Evolutionary conservation across 164 flowering plant genomes (phyloP).

Genomic region (Liriodendron chinense): DNA sequence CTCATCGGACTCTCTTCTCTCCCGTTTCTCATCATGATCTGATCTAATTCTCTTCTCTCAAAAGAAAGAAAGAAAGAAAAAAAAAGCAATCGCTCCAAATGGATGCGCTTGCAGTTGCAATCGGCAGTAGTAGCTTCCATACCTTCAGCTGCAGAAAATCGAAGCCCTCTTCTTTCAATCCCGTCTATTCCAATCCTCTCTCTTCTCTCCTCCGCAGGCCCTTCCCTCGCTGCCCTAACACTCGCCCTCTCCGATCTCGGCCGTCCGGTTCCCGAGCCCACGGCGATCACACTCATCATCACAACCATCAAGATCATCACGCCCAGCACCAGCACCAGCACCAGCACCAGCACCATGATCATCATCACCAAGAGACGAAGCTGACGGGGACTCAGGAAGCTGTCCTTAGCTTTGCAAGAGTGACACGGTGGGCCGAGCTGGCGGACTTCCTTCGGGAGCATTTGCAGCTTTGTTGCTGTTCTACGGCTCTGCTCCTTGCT

Average conservation of each 20-base stretch:
- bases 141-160: background rate
- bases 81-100: background rate
- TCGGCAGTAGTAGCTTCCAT: conserved; percentile 11
- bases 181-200: conserved; percentile 8
- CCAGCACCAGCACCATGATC: conserved; percentile 33
- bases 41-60: background rate
- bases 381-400: conserved; percentile 50
- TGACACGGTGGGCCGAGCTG: conserved; percentile 57
- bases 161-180: background rate
- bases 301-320: conserved; percentile 22
- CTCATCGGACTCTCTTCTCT: background rate
- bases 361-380: conserved; percentile 22
- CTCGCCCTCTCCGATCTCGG: background rate
- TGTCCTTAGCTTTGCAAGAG: conserved; percentile 53
- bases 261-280: conserved; percentile 18
- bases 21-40: background rate
- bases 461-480: conserved; percentile 72
- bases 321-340: conserved; percentile 30
- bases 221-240: background rate
- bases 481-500: conserved; percentile 59
- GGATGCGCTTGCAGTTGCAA: conserved; percentile 8
- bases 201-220: conserved; percentile 2
- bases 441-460: conserved; percentile 81
- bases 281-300: conserved; percentile 18
- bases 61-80: no score